Evolutionary conservation across 345 rosid genomes (phyloP).

Genomic region (Turnera subulata): DNA sequence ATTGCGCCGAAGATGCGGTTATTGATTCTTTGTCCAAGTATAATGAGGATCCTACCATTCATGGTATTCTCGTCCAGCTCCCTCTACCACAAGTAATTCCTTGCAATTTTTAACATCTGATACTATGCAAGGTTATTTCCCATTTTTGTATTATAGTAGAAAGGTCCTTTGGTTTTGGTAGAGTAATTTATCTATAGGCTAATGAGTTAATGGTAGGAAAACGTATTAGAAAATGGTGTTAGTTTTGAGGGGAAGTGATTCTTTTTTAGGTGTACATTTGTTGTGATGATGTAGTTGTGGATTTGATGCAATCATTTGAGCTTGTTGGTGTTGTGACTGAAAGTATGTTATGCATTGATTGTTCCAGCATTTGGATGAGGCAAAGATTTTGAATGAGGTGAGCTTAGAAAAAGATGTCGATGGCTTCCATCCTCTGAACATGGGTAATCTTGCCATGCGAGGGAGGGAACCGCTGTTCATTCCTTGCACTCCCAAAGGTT

Average conservation of each 20-base stretch:
- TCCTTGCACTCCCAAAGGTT: constrained; percentile 86
- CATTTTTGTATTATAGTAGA: no score
- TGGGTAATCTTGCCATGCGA: constrained; percentile 92
- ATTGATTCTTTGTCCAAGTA: constrained; percentile 40
- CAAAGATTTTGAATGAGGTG: constrained; percentile 58
- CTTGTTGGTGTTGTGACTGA: constrained; percentile 14
- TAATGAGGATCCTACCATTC: constrained; percentile 64
- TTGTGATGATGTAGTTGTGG: constrained; percentile 14
- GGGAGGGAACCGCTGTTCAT: constrained; percentile 86
- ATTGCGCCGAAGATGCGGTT: constrained; percentile 55
- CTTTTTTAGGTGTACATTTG: constrained; percentile 3
- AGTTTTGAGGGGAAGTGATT: background rate
- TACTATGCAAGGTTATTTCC: background rate
- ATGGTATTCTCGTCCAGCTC: constrained; percentile 93
- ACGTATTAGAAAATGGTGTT: background rate
- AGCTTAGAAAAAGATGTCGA: constrained; percentile 83
- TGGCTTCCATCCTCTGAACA: constrained; percentile 80
- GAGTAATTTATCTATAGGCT: no score
- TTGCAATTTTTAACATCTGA: background rate
- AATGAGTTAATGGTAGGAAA: no score
- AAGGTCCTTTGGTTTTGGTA: background rate
- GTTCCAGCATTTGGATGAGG: constrained; percentile 86
- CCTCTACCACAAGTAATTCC: constrained; percentile 82
- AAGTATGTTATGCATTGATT: constrained; percentile 17
- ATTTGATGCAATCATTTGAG: constrained; percentile 21